A percentile compares a stretch with the other conserved stretches of the same genome.
Evolutionary conservation across 2,329 filamentous ascomycete species (phyloP).

Genomic region (Lachnum nothofagi): DNA sequence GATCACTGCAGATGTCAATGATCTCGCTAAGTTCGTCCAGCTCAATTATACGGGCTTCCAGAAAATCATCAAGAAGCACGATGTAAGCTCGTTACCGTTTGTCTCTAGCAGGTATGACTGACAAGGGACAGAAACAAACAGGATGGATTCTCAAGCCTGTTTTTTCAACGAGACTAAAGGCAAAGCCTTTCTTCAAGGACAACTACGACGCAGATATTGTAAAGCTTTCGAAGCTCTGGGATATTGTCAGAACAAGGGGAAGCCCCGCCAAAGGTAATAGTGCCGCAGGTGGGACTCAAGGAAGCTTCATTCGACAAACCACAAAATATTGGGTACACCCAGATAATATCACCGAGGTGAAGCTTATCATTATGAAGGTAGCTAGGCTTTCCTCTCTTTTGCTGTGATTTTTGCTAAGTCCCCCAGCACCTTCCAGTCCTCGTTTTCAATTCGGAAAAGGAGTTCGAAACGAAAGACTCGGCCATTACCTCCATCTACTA

Average conservation of each 20-base stretch:
- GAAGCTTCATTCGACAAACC: conserved; percentile 92
- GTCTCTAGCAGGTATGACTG: conserved; percentile 6
- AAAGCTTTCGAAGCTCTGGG: conserved; percentile 90
- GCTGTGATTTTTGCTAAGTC: conserved; percentile 15
- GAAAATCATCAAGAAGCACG: conserved; percentile 99
- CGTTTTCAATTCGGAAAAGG: conserved; percentile 95
- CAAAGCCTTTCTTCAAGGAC: conserved; percentile 97
- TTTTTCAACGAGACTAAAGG: conserved; percentile 91
- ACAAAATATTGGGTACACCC: conserved; percentile 99
- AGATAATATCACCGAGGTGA: conserved; percentile 96
- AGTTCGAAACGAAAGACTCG: conserved; percentile 83
- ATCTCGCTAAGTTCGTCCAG: conserved; percentile 95
- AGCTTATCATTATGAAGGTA: conserved; percentile 90
- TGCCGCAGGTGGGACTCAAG: conserved; percentile 82
- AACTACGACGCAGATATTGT: conserved; percentile 97
- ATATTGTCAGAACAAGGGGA: conserved; percentile 86
- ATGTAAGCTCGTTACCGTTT: conserved; percentile 51
- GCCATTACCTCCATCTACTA: conserved; percentile 99
- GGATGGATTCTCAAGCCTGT: conserved; percentile 88
- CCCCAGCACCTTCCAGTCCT: conserved; percentile 81
- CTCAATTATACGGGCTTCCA: conserved; percentile 98
- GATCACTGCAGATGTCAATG: conserved; percentile 97
- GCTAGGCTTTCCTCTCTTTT: neutral
- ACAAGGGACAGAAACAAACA: conserved; percentile 72
- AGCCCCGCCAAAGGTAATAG: conserved; percentile 91